Base-by-base conservation (phyloP, 2,329 filamentous ascomycete species). In the Chaetothyriales sp. region DNA sequence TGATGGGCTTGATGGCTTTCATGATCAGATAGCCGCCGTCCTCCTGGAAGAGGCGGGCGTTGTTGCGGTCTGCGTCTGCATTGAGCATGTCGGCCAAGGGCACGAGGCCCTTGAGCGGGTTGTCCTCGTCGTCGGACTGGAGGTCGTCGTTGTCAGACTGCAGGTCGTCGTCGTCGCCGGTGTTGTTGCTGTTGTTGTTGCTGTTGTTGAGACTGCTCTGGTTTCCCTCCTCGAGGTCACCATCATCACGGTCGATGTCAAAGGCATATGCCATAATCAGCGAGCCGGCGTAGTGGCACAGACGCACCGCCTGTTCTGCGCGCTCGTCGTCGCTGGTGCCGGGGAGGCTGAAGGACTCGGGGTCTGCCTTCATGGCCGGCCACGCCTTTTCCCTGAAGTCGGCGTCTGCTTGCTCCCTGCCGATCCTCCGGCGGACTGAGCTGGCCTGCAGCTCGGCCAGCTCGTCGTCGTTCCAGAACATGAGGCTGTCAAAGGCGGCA, bases 251-350 rank as follows among this genome's bases (percentile, higher is more conserved):
- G 47, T 58, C 79, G 5, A 94, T 77, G 59, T 95, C 89, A 64
- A 95, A 95, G 0, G 88, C 88, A 64, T 94, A 95, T 0, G 88
- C 84, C 88, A 95, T 94, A 59, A 95, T 90, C 15, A 85, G 81
- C 55, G 84, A 89, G 1, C 86, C 89, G 82, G 94, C 89, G 7
- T 80, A 76, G 65, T 94, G 88, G 49, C 85, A 84, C 18, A 81
- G 65, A 15, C 68, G 61, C 2, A 83, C 62, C 10, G 82, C 67
- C 20, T 73, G 66, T 51, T 72, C 47, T 18, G 51, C 51, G 22
- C 29, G 28, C 8, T 44, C 29, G 18, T 54, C 44, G 58, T 59
- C 68, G 61, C 75, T 67, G 55, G 58, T 65, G 56, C 57, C 57
- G 48, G 60, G 29, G 9, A 66, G 63, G 13, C 65, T 68, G 56